Base-by-base conservation (phyloP, 345 rosid genomes). In the Arabis alpina region DNA sequence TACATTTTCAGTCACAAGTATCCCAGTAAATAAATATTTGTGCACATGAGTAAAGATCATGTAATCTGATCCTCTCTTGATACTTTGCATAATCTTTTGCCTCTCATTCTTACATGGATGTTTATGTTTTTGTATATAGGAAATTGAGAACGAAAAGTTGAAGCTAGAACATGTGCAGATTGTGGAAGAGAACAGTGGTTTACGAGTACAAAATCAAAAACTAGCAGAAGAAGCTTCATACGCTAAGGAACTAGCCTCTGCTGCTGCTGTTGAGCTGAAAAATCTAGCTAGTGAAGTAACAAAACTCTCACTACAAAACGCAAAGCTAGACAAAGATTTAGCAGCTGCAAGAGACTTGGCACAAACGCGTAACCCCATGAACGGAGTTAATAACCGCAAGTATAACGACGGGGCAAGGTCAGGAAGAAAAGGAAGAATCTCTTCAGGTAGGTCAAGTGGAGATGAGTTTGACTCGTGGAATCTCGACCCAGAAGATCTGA, bases 191-290 rank as follows among this genome's bases (percentile, higher is more conserved):
- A 92, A 90, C 51, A 88, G 97, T 70, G 99, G 96, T 15, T 76
- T 92, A 61, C 83, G 70, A 52, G 91, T 88, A 60, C 98, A 92
- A 76, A 92, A 92, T 57, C 94, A 88, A 74, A 95, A 90, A 77
- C 76, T 95, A 71, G 88, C 91, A 48, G 98, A 92, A 83, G 99
- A 95, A 81, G 90, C 98, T 72, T 90, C 96, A 70, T 95, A 95
- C 71, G 98, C 98, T 0, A 92, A 92, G 77, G 97, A 95, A 79
- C 75, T 95, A 73, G 99, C 99, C 0, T 90, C 99, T 77, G 99
- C 99, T 71, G 99, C 99, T 27, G 99, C 99, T 16, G 94, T 95
- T 72, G 99, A 95, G 82, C 82, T 95, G 57, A 95, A 95, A 82
- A 95, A 88, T 72, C 86, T 95, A 71, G 99, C 98, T 55, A 79